Percentiles rank a stretch among this genome's conserved stretches.
Evolutionary conservation across 2,329 filamentous ascomycete species (phyloP).

Genomic region (Fusarium sp.): DNA sequence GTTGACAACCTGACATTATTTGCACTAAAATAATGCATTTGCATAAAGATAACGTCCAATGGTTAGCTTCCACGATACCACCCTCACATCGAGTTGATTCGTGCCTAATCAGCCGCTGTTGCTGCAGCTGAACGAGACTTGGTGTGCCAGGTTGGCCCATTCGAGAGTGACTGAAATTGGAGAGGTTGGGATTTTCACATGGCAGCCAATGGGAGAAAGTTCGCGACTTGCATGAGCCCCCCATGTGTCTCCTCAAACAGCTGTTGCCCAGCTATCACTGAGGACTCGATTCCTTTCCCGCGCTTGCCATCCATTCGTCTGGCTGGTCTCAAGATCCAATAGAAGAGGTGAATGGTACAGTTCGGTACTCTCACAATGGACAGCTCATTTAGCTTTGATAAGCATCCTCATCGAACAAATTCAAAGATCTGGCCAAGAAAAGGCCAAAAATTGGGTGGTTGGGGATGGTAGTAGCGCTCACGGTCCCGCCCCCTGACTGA

Average conservation of each 20-base stretch:
- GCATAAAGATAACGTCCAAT: conserved; percentile 49
- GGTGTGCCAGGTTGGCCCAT: conserved; percentile 23
- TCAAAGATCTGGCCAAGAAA: background rate
- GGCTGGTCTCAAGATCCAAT: background rate
- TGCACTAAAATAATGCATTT: conserved; percentile 46
- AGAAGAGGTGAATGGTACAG: conserved; percentile 24
- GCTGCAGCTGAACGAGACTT: conserved; percentile 42
- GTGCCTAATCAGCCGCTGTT: conserved; percentile 42
- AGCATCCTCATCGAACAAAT: conserved; percentile 7
- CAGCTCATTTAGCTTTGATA: background rate
- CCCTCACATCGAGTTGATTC: conserved; percentile 41
- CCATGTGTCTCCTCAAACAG: conserved; percentile 30
- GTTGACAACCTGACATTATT: conserved; percentile 33
- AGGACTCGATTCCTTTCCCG: background rate
- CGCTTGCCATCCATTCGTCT: conserved; percentile 18
- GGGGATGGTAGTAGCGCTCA: conserved; percentile 25
- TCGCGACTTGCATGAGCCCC: conserved; percentile 24
- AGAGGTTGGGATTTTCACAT: conserved; percentile 43
- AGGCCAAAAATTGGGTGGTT: conserved; percentile 22
- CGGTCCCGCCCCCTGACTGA: conserved; percentile 37
- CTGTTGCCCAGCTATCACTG: conserved; percentile 3
- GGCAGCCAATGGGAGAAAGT: conserved; percentile 36
- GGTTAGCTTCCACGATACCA: conserved; percentile 50
- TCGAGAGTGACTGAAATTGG: conserved; percentile 30
- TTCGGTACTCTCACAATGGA: conserved; percentile 3